Evolutionary conservation across 352 stramenopile species (phyloP).

Genomic region (Pythium aphanidermatum): DNA sequence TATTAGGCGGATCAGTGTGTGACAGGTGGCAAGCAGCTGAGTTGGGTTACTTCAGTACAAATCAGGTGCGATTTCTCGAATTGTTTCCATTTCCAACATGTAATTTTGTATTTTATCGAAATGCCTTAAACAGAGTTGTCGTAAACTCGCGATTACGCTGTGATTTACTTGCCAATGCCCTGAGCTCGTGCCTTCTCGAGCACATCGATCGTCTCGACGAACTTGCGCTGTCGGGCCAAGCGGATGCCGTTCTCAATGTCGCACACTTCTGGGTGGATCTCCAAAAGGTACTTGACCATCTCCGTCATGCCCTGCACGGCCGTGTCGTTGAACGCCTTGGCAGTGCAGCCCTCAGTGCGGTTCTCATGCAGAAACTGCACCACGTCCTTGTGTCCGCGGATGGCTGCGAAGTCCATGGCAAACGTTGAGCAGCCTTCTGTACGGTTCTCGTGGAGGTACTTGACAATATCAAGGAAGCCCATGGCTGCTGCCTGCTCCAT

Average conservation of each 20-base stretch:
- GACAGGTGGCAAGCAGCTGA: no score
- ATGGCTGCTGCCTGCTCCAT: slow-evolving; percentile 27
- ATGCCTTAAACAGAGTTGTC: no score
- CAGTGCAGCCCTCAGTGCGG: slow-evolving; percentile 42
- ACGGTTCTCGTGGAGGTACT: slow-evolving; percentile 27
- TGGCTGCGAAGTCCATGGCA: slow-evolving; percentile 50
- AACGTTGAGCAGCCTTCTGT: slow-evolving; percentile 37
- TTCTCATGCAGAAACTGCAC: slow-evolving; percentile 48
- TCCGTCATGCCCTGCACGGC: slow-evolving; percentile 29
- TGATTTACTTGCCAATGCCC: no score
- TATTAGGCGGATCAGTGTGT: no score
- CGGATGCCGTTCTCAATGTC: slow-evolving; percentile 34
- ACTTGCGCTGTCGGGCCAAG: slow-evolving; percentile 40
- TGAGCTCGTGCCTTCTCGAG: slow-evolving; percentile 15
- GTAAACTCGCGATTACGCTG: no score
- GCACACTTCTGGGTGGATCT: slow-evolving; percentile 25
- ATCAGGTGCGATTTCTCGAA: no score
- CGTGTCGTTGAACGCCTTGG: slow-evolving; percentile 42
- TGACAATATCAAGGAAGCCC: slow-evolving; percentile 24
- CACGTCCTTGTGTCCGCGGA: slow-evolving; percentile 34
- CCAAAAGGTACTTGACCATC: slow-evolving; percentile 40
- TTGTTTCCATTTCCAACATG: no score
- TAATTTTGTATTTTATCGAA: no score
- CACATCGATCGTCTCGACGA: slow-evolving; percentile 16
- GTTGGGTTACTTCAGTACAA: no score